A percentile compares a stretch with the other conserved stretches of the same genome.
phyloP scores from a whole-genome alignment of 805 yeast species.

The Monosporozyma solicola region DNA sequence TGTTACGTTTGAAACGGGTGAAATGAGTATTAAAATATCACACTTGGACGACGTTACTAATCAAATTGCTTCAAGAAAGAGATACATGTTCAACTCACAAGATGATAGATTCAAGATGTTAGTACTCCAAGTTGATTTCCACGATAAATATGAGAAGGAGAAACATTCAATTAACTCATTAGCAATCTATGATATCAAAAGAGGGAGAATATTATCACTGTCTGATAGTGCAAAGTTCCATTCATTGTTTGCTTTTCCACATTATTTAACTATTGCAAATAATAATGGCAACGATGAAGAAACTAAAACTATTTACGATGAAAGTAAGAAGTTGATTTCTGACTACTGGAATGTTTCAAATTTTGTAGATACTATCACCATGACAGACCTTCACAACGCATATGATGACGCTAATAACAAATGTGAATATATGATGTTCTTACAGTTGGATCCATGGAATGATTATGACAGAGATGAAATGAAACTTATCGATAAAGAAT shows the following conservation, averaged over 20 bases:
- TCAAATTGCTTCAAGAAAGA: slow-evolving; percentile 12
- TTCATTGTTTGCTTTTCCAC: slow-evolving; percentile 55
- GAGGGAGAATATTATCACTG: slow-evolving; percentile 52
- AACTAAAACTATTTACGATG: slow-evolving; percentile 32
- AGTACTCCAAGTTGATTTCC: slow-evolving; percentile 25
- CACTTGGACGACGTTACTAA: slow-evolving; percentile 16
- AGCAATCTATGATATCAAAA: slow-evolving; percentile 58
- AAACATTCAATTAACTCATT: slow-evolving; percentile 42
- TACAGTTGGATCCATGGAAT: slow-evolving; percentile 60
- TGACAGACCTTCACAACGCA: slow-evolving; percentile 30
- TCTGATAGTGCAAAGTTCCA: slow-evolving; percentile 57
- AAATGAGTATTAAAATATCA: slow-evolving; percentile 15
- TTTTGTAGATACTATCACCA: slow-evolving; percentile 38
- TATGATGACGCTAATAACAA: slow-evolving; percentile 30
- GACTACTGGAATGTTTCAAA: slow-evolving; percentile 39
- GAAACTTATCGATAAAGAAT: slow-evolving; percentile 59
- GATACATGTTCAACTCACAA: slow-evolving; percentile 25
- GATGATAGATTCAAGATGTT: slow-evolving; percentile 35
- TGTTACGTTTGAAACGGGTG: slow-evolving; percentile 24
- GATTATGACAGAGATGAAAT: slow-evolving; percentile 43
- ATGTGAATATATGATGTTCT: slow-evolving; percentile 66
- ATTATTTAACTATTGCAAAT: slow-evolving; percentile 35
- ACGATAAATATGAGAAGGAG: slow-evolving; percentile 41
- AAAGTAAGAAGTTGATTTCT: slow-evolving; percentile 36
- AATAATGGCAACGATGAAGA: slow-evolving; percentile 34